Evolutionary conservation across 140 eudicot species (phyloP).

Genomic region (Cichorium intybus): DNA sequence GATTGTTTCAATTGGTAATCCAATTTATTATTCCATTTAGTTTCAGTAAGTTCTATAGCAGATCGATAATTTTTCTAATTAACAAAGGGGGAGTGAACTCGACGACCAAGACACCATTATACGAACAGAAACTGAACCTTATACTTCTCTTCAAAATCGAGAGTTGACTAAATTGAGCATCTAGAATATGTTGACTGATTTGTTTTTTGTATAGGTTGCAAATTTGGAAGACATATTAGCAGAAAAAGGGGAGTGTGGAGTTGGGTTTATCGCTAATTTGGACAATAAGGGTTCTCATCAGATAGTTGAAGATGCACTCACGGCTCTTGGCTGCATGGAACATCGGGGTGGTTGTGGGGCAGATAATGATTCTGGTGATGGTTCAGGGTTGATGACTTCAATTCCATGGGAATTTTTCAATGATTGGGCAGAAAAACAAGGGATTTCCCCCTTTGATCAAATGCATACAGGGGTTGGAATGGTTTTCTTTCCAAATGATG

Average conservation of each 20-base stretch:
- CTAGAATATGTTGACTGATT: background rate
- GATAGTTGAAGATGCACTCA: conserved; percentile 94
- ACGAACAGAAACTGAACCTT: background rate
- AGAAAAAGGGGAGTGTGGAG: conserved; percentile 96
- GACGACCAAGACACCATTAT: background rate
- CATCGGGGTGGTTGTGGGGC: conserved; percentile 99
- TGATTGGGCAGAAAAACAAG: conserved; percentile 82
- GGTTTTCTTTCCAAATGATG: conserved; percentile 86
- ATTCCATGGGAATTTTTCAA: conserved; percentile 93
- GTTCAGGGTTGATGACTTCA: conserved; percentile 92
- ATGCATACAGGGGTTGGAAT: conserved; percentile 97
- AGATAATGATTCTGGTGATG: conserved; percentile 99
- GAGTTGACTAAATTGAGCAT: background rate
- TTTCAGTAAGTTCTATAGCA: background rate
- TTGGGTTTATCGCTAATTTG: conserved; percentile 94
- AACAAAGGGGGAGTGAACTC: background rate
- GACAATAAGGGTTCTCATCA: conserved; percentile 86
- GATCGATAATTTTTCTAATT: background rate
- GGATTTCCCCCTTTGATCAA: conserved; percentile 67
- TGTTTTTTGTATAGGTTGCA: conserved; percentile 53
- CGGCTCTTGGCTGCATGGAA: conserved; percentile 99
- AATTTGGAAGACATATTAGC: conserved; percentile 87
- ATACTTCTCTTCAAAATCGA: background rate
- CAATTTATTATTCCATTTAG: background rate
- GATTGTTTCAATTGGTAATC: background rate